These are phyloP conservation scores for Cephaloascus fragrans DNA, from an alignment of 805 yeast genomes.

Conservation along the genomic window DNA sequence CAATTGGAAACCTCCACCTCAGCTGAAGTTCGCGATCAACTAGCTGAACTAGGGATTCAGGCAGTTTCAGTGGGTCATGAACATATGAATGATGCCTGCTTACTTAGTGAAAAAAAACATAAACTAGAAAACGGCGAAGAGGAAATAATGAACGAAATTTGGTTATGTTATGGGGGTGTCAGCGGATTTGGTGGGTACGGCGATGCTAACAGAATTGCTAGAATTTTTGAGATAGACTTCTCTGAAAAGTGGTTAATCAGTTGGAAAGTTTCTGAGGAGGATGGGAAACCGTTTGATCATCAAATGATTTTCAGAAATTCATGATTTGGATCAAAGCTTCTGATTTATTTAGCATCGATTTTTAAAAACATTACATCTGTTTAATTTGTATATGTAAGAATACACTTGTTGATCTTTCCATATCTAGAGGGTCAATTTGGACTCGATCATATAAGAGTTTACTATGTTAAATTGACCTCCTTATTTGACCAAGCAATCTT, in stretches of 20 bases:
- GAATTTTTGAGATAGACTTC: conserved; percentile 24
- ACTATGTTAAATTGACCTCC: too few relatives aligned
- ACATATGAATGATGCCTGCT: conserved; percentile 33
- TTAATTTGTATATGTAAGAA: too few relatives aligned
- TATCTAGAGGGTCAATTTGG: too few relatives aligned
- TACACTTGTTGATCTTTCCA: too few relatives aligned
- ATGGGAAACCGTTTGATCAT: conserved; percentile 16
- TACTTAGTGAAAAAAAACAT: conserved; percentile 14
- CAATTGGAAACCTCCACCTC: conserved; percentile 18
- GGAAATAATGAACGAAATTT: conserved; percentile 10
- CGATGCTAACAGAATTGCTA: conserved; percentile 19
- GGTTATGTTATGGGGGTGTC: conserved; percentile 29
- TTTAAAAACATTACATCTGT: too few relatives aligned
- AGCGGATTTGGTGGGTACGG: conserved; percentile 23
- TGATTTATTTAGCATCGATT: too few relatives aligned
- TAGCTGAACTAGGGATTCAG: conserved; percentile 22
- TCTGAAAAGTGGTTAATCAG: conserved; percentile 15
- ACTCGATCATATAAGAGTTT: too few relatives aligned
- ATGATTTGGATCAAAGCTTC: too few relatives aligned
- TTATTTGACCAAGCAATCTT: too few relatives aligned
- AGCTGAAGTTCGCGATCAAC: conserved; percentile 19
- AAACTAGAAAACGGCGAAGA: conserved; percentile 4
- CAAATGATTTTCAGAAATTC: conserved; percentile 11
- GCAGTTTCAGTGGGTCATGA: conserved; percentile 32
- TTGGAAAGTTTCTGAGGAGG: conserved; percentile 24